Conservation (phyloP, 1,284 basidiomycete species). For the Macrocystidia cucumis region DNA sequence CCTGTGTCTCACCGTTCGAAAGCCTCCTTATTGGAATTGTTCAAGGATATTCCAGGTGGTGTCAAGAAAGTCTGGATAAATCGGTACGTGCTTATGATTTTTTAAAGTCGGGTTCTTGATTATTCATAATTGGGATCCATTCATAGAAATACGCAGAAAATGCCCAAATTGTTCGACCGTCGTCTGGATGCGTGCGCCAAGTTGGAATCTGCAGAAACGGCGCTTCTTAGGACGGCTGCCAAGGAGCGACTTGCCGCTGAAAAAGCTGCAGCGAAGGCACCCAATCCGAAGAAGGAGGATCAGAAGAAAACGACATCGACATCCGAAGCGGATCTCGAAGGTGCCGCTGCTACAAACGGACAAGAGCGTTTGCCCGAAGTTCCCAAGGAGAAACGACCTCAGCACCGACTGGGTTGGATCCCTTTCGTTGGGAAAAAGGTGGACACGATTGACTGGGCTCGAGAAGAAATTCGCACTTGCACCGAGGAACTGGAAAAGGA, state of each 20-base stretch:
- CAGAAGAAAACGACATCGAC: slow-evolving; percentile 8
- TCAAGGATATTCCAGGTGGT: slow-evolving; percentile 75
- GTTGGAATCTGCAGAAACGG: slow-evolving; percentile 82
- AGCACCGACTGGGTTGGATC: slow-evolving; percentile 59
- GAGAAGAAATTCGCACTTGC: slow-evolving; percentile 57
- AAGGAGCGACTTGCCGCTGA: slow-evolving; percentile 52
- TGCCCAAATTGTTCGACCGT: slow-evolving; percentile 80
- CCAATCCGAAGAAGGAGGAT: slow-evolving; percentile 17
- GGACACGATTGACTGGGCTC: slow-evolving; percentile 89
- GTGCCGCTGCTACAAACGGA: slow-evolving; percentile 7
- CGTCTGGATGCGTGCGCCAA: slow-evolving; percentile 69
- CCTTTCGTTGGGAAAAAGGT: slow-evolving; percentile 76
- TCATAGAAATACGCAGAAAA: slow-evolving; percentile 63
- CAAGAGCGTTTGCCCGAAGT: slow-evolving; percentile 38
- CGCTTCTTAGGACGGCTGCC: slow-evolving; percentile 65
- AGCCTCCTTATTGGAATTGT: slow-evolving; percentile 60
- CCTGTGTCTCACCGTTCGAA: slow-evolving; percentile 71
- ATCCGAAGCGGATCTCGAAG: slow-evolving; percentile 11
- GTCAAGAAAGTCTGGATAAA: slow-evolving; percentile 90
- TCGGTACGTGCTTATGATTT: slow-evolving; percentile 43
- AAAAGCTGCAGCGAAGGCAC: slow-evolving; percentile 27
- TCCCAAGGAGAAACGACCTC: slow-evolving; percentile 67
- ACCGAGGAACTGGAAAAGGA: slow-evolving; percentile 42
- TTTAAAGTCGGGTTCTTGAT: too few species aligned
- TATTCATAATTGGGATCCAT: neutral